Evolutionary conservation across 805 yeast genomes (phyloP), one percentile per base, ranked within the genome.

Genomic region (Cyberlindnera mississippiensis): DNA sequence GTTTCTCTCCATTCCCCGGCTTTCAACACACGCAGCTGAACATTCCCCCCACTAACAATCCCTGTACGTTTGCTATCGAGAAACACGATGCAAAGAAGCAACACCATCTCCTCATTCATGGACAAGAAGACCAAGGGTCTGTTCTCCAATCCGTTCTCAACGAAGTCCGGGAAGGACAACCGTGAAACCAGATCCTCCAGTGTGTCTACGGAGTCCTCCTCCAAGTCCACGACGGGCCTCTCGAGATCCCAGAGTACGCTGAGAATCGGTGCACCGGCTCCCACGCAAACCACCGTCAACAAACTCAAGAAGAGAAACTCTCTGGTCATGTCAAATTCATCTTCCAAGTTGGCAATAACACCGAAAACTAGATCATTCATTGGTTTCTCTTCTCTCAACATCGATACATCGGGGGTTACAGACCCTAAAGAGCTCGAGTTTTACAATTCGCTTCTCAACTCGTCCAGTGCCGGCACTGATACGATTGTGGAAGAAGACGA

Each of bases 361-460:
- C 32, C 27, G 29, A 52, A 41, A 34, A 42, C 43, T 37, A 38
- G 27, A n/a, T 52, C 59, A 2, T 45, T 42, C 10, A 32, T 42
- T 15, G 50, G 45, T 30, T 35, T 52, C 22, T 22, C 43, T 6
- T 26, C 33, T 2, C 27, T 46, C 8, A 38, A 33, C 7, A 19
- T 46, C 1, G 49, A 47, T 11, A 37, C 42, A 6, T 28, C 45
- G 3, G 17, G 37, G 4, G 32, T 32, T 1, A 41, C 52, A 6
- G 60, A 55, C 28, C 48, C 53, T 11, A 52, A 48, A 26, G 60
- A 55, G 22, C 22, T 49, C 4, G 57, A 53, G 28, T 53, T 55
- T 35, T 53, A 55, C 40, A 34, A 44, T 11, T 34, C 42, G 5
- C 30, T 52, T 2, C 16, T 41, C 12, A 22, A 24, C 17, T 9